These are phyloP conservation scores for Diaporthe sp. DNA, from an alignment of 2,329 filamentous ascomycete species.

Conservation along the genomic window DNA sequence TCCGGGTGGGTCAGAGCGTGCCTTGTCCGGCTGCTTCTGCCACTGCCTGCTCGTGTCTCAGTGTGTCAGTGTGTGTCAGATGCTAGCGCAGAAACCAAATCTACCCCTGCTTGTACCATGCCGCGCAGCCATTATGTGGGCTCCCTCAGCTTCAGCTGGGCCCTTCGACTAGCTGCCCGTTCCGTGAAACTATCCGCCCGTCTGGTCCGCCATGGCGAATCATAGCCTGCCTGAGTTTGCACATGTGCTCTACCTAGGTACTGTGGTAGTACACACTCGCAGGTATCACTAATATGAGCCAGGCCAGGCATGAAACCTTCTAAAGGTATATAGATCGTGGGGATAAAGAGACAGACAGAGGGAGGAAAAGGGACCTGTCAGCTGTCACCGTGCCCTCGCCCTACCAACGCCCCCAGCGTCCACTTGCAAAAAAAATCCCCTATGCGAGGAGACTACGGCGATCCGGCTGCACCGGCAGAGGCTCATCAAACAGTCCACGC, in stretches of 20 bases:
- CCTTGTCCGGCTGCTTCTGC: not conserved
- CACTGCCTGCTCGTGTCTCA: constrained; percentile 12
- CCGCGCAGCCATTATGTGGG: constrained; percentile 1
- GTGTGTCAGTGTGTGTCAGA: constrained; percentile 25
- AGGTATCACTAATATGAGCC: not conserved
- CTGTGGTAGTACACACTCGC: not conserved
- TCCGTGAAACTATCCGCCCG: constrained; percentile 19
- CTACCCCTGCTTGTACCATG: not conserved
- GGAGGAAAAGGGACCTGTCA: not conserved
- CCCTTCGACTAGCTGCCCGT: not conserved
- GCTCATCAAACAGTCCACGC: constrained; percentile 10
- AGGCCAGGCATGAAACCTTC: not conserved
- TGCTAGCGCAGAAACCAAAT: constrained; percentile 22
- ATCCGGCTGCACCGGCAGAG: constrained; percentile 13
- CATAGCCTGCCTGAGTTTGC: not conserved
- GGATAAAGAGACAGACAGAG: not conserved
- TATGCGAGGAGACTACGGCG: not conserved
- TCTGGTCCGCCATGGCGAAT: not conserved
- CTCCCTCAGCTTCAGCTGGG: constrained; percentile 11
- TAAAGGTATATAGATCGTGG: not conserved
- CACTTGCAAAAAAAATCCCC: not conserved
- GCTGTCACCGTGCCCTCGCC: not conserved
- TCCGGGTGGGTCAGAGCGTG: constrained; percentile 12
- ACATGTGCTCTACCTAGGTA: too few relatives aligned
- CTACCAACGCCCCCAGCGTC: not conserved